Base-by-base conservation (phyloP, 495 filamentous ascomycete genomes). In the Umbilicaria muhlenbergii region DNA sequence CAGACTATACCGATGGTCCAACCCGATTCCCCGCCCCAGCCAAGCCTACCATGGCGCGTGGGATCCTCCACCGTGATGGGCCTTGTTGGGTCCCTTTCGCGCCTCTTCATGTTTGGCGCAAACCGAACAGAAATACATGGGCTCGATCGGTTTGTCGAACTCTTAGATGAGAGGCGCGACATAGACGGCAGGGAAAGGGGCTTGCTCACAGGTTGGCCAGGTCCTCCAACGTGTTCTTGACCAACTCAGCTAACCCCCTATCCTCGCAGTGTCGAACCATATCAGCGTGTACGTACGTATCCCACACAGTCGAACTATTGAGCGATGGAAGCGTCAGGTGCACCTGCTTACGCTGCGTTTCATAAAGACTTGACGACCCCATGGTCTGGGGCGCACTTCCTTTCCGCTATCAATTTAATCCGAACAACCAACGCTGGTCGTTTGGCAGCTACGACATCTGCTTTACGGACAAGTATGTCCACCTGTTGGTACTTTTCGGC, bases 381-480 rank as follows among this genome's bases (percentile, higher is more conserved):
- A 59, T 95, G 36, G 74, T 94, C 41, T 98, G 87, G 86, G 89
- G 88, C 32, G 67, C 84, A 13, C 68, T 98, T 7, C 91, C 91
- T 4, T 58, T 79, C 17, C 63, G 70, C 35, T 81, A 87, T 49
- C 59, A 70, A 41, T 76, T 81, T 50, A 70, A 77, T 38, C 78
- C 80, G 1, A 72, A 69, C 51, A 85, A 86, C 55, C 73, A 83
- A 49, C 71, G 91, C 52, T 94, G 89, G 85, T 74, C 74, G 4
- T 68, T 95, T 38, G 91, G 83, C 14, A 89, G 85, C 51, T 81
- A 93, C 61, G 91, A 98, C 63, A 86, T 98, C 41, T 93, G 86
- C 58, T 98, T 86, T 58, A 72, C 68, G 38, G 82, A 78, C 53
- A 73, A 66, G 77, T 81, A 54, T 24, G 58, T 51, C 43, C 12